A percentile compares a stretch with the other conserved stretches of the same genome.
phyloP scores from a whole-genome alignment of 164 flowering plant species.

The Umbellularia californica region DNA sequence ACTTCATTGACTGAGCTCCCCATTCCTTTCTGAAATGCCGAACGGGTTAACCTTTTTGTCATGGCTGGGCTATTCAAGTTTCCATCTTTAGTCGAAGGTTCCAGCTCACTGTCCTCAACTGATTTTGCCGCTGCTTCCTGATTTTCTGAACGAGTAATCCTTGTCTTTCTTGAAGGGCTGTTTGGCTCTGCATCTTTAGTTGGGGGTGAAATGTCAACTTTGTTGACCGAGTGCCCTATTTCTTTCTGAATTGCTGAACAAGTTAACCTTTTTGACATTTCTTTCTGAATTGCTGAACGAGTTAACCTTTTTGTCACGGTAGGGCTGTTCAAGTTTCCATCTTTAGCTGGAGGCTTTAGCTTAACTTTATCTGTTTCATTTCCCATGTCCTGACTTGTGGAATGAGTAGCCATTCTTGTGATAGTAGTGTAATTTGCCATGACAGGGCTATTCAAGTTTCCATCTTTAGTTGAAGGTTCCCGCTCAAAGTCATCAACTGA shows the following conservation, averaged over 20 bases:
- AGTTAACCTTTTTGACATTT: not conserved
- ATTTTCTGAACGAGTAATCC: constrained; percentile 2
- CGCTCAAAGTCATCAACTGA: not conserved
- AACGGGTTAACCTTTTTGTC: constrained; percentile 6
- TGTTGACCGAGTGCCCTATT: not conserved
- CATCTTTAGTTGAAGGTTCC: constrained; percentile 1
- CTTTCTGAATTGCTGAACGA: not conserved
- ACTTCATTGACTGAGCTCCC: not conserved
- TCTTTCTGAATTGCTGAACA: not conserved
- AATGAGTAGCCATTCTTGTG: constrained; percentile 1
- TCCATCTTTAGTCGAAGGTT: not conserved
- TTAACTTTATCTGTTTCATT: not conserved
- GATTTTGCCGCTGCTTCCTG: not conserved
- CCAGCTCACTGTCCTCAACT: not conserved
- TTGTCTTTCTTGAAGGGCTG: not conserved
- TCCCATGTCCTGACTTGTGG: not conserved
- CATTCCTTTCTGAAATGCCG: not conserved
- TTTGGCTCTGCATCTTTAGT: not conserved
- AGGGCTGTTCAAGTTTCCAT: not conserved
- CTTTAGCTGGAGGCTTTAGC: not conserved
- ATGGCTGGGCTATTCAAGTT: constrained; percentile 2
- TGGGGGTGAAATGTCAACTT: not conserved
- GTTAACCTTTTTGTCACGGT: not conserved
- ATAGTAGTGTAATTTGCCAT: not conserved
- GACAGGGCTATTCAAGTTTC: constrained; percentile 1